phyloP scores from a whole-genome alignment of 1,139 yeast genomes.

The Suhomyces ambrosiae region DNA sequence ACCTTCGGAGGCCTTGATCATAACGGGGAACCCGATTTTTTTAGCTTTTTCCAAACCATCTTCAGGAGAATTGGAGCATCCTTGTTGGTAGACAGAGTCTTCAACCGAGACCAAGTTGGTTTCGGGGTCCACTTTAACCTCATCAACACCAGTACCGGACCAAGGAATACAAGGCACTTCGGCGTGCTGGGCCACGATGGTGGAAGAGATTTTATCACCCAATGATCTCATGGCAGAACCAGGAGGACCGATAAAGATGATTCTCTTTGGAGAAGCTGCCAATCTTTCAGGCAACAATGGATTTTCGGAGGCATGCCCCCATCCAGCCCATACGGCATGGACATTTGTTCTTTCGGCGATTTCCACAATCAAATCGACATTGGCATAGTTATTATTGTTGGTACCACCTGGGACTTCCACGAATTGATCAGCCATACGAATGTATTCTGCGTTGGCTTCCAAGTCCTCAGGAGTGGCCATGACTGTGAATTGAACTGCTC shows the following conservation, averaged over 20 bases:
- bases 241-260: slow-evolving; percentile 96
- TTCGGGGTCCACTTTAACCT: slow-evolving; percentile 65
- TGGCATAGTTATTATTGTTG: slow-evolving; percentile 96
- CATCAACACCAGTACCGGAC: slow-evolving; percentile 96
- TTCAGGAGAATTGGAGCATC: slow-evolving; percentile 84
- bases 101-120: slow-evolving; percentile 87
- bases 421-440: slow-evolving; percentile 98
- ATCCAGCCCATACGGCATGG: slow-evolving; percentile 99
- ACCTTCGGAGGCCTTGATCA: slow-evolving; percentile 98
- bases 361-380: slow-evolving; percentile 95
- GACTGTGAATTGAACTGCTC: slow-evolving; percentile 89
- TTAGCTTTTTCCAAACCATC: slow-evolving; percentile 86
- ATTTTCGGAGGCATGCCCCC: slow-evolving; percentile 99
- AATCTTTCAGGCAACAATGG: slow-evolving; percentile 90
- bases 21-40: slow-evolving; percentile 90
- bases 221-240: slow-evolving; percentile 99
- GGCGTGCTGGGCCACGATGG: slow-evolving; percentile 98
- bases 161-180: slow-evolving; percentile 98
- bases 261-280: slow-evolving; percentile 86
- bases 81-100: slow-evolving; percentile 78
- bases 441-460: slow-evolving; percentile 95
- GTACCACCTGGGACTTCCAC: slow-evolving; percentile 99
- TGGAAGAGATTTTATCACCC: slow-evolving; percentile 96
- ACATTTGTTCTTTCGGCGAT: slow-evolving; percentile 95
- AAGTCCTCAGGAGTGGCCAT: slow-evolving; percentile 99